These are phyloP conservation scores for Saturnispora besseyi DNA, from an alignment of 805 yeast genomes.

Conservation along the genomic window DNA sequence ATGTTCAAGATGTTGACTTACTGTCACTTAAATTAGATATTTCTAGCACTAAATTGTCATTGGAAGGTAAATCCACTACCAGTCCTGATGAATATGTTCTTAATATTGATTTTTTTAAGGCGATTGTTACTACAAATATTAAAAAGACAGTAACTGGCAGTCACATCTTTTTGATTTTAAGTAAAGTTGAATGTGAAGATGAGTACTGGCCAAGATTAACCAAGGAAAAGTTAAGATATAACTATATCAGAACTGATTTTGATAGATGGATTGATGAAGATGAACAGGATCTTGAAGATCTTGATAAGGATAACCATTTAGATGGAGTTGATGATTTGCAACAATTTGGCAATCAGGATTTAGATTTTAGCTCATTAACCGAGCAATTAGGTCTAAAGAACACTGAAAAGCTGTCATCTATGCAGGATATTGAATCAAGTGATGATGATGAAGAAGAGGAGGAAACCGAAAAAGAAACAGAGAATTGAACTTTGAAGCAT, in stretches of 20 bases:
- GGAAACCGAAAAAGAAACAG: slow-evolving; percentile 5
- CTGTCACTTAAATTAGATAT: slow-evolving; percentile 38
- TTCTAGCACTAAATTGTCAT: slow-evolving; percentile 43
- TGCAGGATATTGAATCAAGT: slow-evolving; percentile 20
- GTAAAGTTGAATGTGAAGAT: slow-evolving; percentile 56
- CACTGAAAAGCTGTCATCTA: slow-evolving; percentile 25
- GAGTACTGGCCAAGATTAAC: slow-evolving; percentile 96
- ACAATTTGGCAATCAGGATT: slow-evolving; percentile 18
- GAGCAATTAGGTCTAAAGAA: slow-evolving; percentile 41
- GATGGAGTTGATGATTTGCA: slow-evolving; percentile 17
- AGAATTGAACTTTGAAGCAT: not conserved
- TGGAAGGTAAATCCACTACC: slow-evolving; percentile 40
- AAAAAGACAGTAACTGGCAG: slow-evolving; percentile 52
- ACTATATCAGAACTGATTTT: slow-evolving; percentile 85
- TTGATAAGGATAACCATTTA: slow-evolving; percentile 21
- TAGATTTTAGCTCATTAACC: slow-evolving; percentile 24
- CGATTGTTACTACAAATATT: slow-evolving; percentile 60
- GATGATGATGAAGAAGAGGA: slow-evolving; percentile 19
- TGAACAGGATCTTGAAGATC: slow-evolving; percentile 75
- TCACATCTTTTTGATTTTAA: slow-evolving; percentile 51
- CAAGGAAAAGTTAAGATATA: slow-evolving; percentile 72
- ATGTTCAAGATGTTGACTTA: slow-evolving; percentile 54
- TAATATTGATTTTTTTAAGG: slow-evolving; percentile 66
- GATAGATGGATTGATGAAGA: slow-evolving; percentile 99
- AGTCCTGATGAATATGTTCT: slow-evolving; percentile 45